Conservation (phyloP, 805 yeast species). For the Yarrowia bubula region DNA sequence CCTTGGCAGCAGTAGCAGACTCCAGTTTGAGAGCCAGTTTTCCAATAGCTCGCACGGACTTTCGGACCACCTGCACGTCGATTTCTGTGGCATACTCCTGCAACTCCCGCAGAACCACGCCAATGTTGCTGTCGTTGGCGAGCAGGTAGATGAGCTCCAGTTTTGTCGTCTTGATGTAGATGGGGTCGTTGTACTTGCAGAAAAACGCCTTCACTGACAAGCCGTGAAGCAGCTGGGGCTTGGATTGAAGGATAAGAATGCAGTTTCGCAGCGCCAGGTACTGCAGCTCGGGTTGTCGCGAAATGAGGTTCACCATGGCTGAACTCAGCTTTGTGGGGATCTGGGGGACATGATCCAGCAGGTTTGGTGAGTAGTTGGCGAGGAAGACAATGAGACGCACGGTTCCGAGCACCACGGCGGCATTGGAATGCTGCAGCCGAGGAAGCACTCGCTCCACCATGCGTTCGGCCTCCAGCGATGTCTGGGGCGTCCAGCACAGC, state of each 20-base stretch:
- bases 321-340: slow-evolving; percentile 54
- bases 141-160: slow-evolving; percentile 79
- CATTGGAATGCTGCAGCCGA: slow-evolving; percentile 72
- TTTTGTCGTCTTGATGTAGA: slow-evolving; percentile 85
- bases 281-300: slow-evolving; percentile 80
- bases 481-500: slow-evolving; percentile 67
- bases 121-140: slow-evolving; percentile 63
- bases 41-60: slow-evolving; percentile 86
- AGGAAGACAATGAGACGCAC: slow-evolving; percentile 69
- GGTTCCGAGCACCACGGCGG: slow-evolving; percentile 77
- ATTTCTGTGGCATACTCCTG: slow-evolving; percentile 85
- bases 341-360: slow-evolving; percentile 35
- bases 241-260: slow-evolving; percentile 66
- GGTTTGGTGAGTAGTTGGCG: slow-evolving; percentile 59
- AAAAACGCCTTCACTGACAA: slow-evolving; percentile 79
- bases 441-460: slow-evolving; percentile 67
- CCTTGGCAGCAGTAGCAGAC: slow-evolving; percentile 48
- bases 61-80: slow-evolving; percentile 80
- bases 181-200: slow-evolving; percentile 80
- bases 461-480: slow-evolving; percentile 59
- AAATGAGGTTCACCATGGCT: slow-evolving; percentile 63
- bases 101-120: slow-evolving; percentile 65
- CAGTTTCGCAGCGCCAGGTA: slow-evolving; percentile 79
- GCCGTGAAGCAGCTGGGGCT: slow-evolving; percentile 51
- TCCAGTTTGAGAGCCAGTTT: slow-evolving; percentile 78